phyloP scores from a whole-genome alignment of 2,329 filamentous ascomycete genomes.

The Monilinia fructigena region DNA sequence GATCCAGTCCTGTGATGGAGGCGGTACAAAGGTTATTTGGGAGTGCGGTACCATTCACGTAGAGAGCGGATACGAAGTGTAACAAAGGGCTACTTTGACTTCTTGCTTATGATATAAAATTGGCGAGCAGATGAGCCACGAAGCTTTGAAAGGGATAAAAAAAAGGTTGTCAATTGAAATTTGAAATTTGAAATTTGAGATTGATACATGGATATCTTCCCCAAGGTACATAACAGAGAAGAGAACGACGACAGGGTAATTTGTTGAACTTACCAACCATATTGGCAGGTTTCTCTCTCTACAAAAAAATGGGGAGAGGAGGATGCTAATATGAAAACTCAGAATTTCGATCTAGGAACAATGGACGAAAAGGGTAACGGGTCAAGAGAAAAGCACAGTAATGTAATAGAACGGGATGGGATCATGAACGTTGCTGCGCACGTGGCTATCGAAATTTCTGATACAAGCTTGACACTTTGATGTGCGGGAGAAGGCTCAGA shows the following conservation, averaged over 20 bases:
- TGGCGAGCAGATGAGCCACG: background rate
- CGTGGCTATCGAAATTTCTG: slow-evolving; percentile 3
- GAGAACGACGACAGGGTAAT: slow-evolving; percentile 13
- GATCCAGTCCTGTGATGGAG: background rate
- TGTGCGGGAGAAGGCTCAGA: background rate
- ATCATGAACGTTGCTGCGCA: slow-evolving; percentile 13
- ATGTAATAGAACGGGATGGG: background rate
- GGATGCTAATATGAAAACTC: background rate
- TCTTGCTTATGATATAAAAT: background rate
- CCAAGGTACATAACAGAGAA: slow-evolving; percentile 28
- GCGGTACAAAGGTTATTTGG: slow-evolving; percentile 9
- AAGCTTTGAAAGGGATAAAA: background rate
- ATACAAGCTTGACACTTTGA: background rate
- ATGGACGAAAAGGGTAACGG: slow-evolving; percentile 1
- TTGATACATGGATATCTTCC: background rate
- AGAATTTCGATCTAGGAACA: background rate
- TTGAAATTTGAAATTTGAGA: background rate
- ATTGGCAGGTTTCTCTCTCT: slow-evolving; percentile 21
- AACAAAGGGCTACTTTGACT: slow-evolving; percentile 17
- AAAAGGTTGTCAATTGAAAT: background rate
- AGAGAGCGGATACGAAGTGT: slow-evolving; percentile 1
- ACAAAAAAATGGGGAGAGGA: background rate
- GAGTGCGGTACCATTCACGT: slow-evolving; percentile 6
- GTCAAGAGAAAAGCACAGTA: background rate
- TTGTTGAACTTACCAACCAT: slow-evolving; percentile 31